phyloP scores from a whole-genome alignment of 1,284 basidiomycete genomes.

The Leccinum griseonigrum region DNA sequence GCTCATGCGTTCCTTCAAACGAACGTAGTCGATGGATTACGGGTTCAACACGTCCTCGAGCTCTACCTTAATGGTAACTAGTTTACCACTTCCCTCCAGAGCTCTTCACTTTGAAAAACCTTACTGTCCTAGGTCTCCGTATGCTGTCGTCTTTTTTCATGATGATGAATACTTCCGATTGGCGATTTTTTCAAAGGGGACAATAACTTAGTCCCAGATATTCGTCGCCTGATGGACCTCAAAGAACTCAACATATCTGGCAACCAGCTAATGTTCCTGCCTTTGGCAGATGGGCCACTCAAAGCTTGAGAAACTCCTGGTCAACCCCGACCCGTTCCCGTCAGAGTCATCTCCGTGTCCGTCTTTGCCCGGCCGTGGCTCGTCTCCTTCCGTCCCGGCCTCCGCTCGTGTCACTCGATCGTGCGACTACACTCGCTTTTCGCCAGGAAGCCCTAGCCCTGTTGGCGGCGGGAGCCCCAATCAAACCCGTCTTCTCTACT shows the following conservation, averaged over 20 bases:
- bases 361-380: neutral
- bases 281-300: conserved; percentile 62
- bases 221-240: conserved; percentile 51
- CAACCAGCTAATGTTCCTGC: conserved; percentile 60
- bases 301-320: too few species aligned
- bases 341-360: conserved; percentile 29
- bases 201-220: conserved; percentile 60
- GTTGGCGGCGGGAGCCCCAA: neutral
- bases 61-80: conserved; percentile 31
- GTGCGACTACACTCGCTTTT: conserved; percentile 14
- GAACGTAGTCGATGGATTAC: conserved; percentile 33
- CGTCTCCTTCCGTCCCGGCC: neutral
- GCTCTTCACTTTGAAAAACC: conserved; percentile 28
- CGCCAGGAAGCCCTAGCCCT: conserved; percentile 20
- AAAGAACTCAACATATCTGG: conserved; percentile 59
- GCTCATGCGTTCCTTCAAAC: conserved; percentile 27
- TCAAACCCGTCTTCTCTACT: conserved; percentile 8
- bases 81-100: conserved; percentile 25
- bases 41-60: conserved; percentile 32
- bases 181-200: conserved; percentile 15
- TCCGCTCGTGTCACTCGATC: conserved; percentile 19
- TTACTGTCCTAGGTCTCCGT: conserved; percentile 34
- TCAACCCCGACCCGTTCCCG: conserved; percentile 62
- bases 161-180: conserved; percentile 1
- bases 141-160: conserved; percentile 8